Base-by-base conservation (phyloP, 768 basidiomycete genomes). In the Trichaptum fuscoviolaceum region DNA sequence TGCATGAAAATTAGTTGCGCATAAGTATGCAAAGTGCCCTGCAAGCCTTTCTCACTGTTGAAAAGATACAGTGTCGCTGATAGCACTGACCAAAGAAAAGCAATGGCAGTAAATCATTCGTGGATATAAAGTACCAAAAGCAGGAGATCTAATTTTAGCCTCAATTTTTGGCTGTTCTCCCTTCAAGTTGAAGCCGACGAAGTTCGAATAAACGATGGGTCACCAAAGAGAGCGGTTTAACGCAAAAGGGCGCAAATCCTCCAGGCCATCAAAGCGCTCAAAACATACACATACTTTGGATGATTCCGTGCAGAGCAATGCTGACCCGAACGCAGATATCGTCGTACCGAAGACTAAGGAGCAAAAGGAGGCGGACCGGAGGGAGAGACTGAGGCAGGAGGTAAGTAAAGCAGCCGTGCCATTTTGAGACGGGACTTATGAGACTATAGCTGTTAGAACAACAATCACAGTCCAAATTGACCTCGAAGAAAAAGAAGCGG, bases 401-500 rank as follows among this genome's bases (percentile, higher is more conserved):
- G 91, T 90, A 68, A 23, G 80, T 71, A 26, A 9, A 62, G 69
- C 24, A 34, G 10, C 7, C 58, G 17, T n/a, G 30, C 27, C 36
- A 17, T 62, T 20, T 23, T 64, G 24, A 62, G 52, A 24, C 20
- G 17, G 30, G 15, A 63, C 27, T 35, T 20, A 27, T 24, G 15
- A 61, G 12, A 61, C 6, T 58, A 61, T 61, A 61, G 59, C 24
- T 61, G 9, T 18, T 61, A 20, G 30, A 34, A 24, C 59, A 52
- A 20, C 84, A 88, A 74, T 83, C 86, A 9, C 84, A 90, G 59
- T 85, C 84, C 3, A 91, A 90, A 73, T 88, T 92, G 82, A 90
- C 85, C 58, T 85, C 79, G 66, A 95, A 95, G 80, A 96, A 93
- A 79, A 89, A 87, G 79, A 95, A 91, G 75, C 81, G 93, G 64